phyloP scores from a whole-genome alignment of 306 rosid genomes.

The Sesbania bispinosa region DNA sequence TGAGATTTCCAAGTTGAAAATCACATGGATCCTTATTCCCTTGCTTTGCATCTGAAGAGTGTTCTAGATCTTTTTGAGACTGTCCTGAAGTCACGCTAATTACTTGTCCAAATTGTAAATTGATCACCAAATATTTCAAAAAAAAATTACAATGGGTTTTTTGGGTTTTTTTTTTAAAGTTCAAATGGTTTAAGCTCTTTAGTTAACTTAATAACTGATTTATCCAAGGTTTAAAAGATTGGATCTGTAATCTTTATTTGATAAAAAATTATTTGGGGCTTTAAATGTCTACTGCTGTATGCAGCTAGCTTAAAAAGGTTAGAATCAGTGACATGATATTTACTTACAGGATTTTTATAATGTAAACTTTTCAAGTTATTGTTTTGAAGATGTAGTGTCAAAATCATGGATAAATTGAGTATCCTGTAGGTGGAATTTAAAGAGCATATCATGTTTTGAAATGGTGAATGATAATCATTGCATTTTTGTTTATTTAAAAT shows the following conservation, averaged over 20 bases:
- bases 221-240: too few relatives aligned
- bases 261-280: too few relatives aligned
- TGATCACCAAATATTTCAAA: not conserved
- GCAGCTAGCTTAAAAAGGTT: not conserved
- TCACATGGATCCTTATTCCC: not conserved
- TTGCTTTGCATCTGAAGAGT: not conserved
- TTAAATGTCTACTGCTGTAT: too few relatives aligned
- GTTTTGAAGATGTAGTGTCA: not conserved
- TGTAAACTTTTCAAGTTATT: not conserved
- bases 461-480: not conserved
- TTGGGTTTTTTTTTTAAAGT: not conserved
- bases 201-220: not conserved
- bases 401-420: conserved; percentile 3
- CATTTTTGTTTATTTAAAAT: not conserved
- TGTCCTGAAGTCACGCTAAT: not conserved
- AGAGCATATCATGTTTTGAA: not conserved
- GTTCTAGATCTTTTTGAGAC: not conserved
- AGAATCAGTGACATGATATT: not conserved
- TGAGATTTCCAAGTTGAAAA: conserved; percentile 3
- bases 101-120: not conserved
- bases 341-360: not conserved
- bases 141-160: not conserved
- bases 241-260: too few relatives aligned
- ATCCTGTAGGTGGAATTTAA: not conserved
- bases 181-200: not conserved